Conservation (phyloP, 1,139 yeast species). For the Candida albicans region DNA sequence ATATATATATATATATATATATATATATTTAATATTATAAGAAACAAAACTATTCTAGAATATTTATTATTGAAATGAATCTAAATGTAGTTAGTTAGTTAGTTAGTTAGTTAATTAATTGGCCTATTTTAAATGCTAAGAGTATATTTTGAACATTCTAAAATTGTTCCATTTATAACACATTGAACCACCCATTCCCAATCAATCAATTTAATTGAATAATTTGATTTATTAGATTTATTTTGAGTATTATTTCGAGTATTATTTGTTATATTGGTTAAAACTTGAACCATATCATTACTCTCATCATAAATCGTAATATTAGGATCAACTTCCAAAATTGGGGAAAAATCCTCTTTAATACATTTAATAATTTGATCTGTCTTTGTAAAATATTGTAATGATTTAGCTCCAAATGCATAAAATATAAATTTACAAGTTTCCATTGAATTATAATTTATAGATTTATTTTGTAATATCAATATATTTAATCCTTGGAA, state of each 20-base stretch:
- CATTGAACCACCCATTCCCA: slow-evolving; percentile 84
- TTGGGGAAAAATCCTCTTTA: neutral
- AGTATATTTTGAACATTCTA: neutral
- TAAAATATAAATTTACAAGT: slow-evolving; percentile 47
- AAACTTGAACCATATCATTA: slow-evolving; percentile 2
- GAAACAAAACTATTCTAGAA: too few species aligned
- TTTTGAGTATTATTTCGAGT: slow-evolving; percentile 2
- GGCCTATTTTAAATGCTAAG: too few species aligned
- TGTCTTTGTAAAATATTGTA: slow-evolving; percentile 17
- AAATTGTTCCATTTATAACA: slow-evolving; percentile 45
- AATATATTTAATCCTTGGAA: slow-evolving; percentile 33
- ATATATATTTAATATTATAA: too few species aligned
- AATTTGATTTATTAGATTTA: neutral
- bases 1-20: neutral
- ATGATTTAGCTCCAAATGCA: slow-evolving; percentile 44
- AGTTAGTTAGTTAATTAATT: too few species aligned
- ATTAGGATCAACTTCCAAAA: neutral
- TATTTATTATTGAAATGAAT: too few species aligned
- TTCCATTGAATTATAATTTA: slow-evolving; percentile 24
- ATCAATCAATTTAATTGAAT: slow-evolving; percentile 25
- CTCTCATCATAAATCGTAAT: slow-evolving; percentile 29
- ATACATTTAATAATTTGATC: slow-evolving; percentile 5
- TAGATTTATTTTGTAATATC: slow-evolving; percentile 25
- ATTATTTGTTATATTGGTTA: slow-evolving; percentile 4
- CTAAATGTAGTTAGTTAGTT: too few species aligned